phyloP scores from a whole-genome alignment of 768 basidiomycete genomes.

The Naganishia friedmannii region DNA sequence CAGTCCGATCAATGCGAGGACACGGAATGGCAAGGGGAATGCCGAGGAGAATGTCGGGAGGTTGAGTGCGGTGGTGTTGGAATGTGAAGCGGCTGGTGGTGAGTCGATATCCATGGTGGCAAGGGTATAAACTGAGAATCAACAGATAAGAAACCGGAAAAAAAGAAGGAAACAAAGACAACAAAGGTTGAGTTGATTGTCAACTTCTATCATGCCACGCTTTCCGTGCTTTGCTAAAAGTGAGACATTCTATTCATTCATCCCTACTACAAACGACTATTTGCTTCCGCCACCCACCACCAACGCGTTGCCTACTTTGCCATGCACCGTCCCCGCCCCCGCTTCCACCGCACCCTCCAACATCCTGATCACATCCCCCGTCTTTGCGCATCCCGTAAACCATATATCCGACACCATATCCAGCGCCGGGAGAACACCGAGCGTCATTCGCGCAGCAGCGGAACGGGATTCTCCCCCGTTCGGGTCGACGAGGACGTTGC shows the following conservation, averaged over 20 bases:
- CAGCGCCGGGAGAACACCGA: slow-evolving; percentile 85
- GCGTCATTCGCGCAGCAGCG: slow-evolving; percentile 66
- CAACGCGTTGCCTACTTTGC: background rate
- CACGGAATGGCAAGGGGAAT: slow-evolving; percentile 88
- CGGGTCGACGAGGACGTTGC: slow-evolving; percentile 71
- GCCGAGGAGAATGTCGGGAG: slow-evolving; percentile 49
- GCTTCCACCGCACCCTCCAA: background rate
- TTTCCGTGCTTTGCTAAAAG: background rate
- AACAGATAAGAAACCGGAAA: background rate
- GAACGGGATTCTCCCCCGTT: slow-evolving; percentile 63
- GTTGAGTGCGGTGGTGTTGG: slow-evolving; percentile 42
- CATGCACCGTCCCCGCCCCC: slow-evolving; percentile 5
- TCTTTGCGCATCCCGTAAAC: slow-evolving; percentile 69
- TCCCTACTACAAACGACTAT: background rate
- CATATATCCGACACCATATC: slow-evolving; percentile 78
- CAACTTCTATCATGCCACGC: background rate
- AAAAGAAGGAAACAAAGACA: background rate
- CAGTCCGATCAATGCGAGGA: slow-evolving; percentile 70
- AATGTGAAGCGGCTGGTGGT: slow-evolving; percentile 36
- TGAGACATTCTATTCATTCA: background rate
- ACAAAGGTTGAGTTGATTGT: background rate
- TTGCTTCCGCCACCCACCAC: background rate
- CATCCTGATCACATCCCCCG: slow-evolving; percentile 61
- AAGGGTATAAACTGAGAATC: background rate
- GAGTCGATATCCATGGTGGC: slow-evolving; percentile 51